Base-by-base conservation (phyloP, 2,329 filamentous ascomycete genomes). In the Podosphaera leucotricha region DNA sequence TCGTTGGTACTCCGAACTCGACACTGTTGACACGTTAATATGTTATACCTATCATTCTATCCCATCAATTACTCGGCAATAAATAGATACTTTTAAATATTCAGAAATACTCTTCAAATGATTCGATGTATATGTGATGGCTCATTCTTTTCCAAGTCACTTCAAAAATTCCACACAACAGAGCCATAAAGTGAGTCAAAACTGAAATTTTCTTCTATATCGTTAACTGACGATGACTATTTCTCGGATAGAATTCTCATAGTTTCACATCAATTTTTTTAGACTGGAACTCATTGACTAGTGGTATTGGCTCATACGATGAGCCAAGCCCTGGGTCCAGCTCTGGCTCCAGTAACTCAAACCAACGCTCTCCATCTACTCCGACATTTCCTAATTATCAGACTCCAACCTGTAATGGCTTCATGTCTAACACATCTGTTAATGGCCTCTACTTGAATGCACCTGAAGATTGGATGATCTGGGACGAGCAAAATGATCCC, bases 381-480 rank as follows among this genome's bases (percentile, higher is more conserved):
- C 20, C 15, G 8, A 10, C 11, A 41, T 41, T 41, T 41, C 22
- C 38, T 13, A 41, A 41, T 41, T 41, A 24, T 26, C 20, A 41
- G 21, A 16, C 26, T 41, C 24, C 38, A 41, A 26, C 20, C n/a
- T 16, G 1, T 24, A n/a, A n/a, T 41, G 22, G 38, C 11, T 41
- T 24, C 11, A 41, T 41, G n/a, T 24, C 20, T 2, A 41, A 26
- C n/a, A 24, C 21, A 24, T 26, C 21, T 41, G 4, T 18, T 8
- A 16, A 43, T 26, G 7, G 40, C 3, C 44, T 52, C 7, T 43
- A 48, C 46, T 45, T 49, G 18, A 46, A 46, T 24, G 42, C 49
- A 2, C 48, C 49, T 26, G 51, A 53, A 18, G 50, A 50, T 43
- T 52, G 48, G 48, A 49, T 52, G 47, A 46, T 41, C 35, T 53